Evolutionary conservation across 2,329 filamentous ascomycete genomes (phyloP), one percentile per base, ranked within the genome.

Genomic region (Fusarium agapanthi): DNA sequence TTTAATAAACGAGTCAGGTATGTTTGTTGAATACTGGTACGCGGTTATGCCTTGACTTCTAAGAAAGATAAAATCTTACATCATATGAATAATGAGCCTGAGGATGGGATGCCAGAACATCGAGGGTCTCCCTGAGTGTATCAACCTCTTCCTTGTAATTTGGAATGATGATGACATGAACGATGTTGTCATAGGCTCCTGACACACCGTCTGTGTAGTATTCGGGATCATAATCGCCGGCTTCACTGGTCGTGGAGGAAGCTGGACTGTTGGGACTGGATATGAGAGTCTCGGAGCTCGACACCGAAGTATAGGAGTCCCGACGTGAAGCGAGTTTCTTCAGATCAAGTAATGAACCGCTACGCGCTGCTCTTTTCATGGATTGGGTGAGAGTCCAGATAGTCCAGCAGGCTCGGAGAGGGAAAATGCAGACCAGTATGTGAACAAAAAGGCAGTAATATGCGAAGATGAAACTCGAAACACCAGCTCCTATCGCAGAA

Each of bases 61-160:
- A 22, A n/a, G 43, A n/a, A 26, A n/a, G 12, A 14, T 37, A 22
- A 37, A 16, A 13, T 88, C 91, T 85, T 81, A 93, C 91, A 85
- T 93, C 91, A 79, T 93, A 94, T 55, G 86, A 88, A 74, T 83
- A 84, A 61, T 85, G 84, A 32, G 92, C 91, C 73, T 89, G 87
- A 1, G 89, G 86, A 76, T 94, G 92, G 35, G 87, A 91, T 10
- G 90, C 90, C 67, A 93, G 81, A 28, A 93, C 91, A 44, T 90
- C 88, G 26, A 94, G 81, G 1, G 92, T 93, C 77, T 92, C 90
- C 70, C 88, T 86, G 51, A 93, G 83, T 0, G 89, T 92, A 65
- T 92, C 89, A 63, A 90, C 83, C 63, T 93, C 91, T 79, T 94
- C 92, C 80, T 92, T 92, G 83, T 93, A 94, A 77, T 93, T 93